Evolutionary conservation across 176 grass and related monocot species (phyloP), one percentile per base, ranked within the genome.

Genomic region (Melocanna baccifera): DNA sequence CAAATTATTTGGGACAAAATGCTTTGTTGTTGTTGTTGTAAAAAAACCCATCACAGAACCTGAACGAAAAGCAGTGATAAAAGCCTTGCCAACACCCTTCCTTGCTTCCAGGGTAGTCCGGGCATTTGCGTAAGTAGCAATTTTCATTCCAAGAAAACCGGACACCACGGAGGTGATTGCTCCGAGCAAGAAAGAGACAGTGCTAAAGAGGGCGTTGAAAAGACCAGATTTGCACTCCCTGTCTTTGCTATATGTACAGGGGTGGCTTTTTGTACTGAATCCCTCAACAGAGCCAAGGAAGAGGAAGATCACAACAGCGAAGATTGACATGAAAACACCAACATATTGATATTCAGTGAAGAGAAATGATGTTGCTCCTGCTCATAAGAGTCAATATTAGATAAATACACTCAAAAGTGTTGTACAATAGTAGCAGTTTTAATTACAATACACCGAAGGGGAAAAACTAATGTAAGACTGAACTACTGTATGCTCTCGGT

Each of bases 271-370:
- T 19, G 93, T 90, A 62, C 93, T 94, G 85, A 94, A 94, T 34
- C 93, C 90, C 69, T 94, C 90, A 0, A 94, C 93, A 11, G 93
- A 92, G 81, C 93, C 93, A 18, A 94, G 93, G 82, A 94, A 94
- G 57, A 92, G 68, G 82, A 94, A 94, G 37, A 94, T 90, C 59
- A 94, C 82, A n/a, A 88, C 62, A n/a, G 93, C 93, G 62, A 94
- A 94, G 73, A 86, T 80, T 7, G 79, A 86, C 93, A 92, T 94
- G 88, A 94, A 94, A 12, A 76, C 34, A 40, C 93, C 85, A 1
- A 94, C 93, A 71, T 94, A 94, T 58, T 86, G 93, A 52, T 94
- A 94, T 75, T 92, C 90, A 0, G 93, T 88, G 82, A 92, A 92
- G 55, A 94, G 88, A 46, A 94, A 94, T 1, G 93, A 94, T 26